A percentile compares a stretch with the other conserved stretches of the same genome.
Evolutionary conservation across 139 green algal genomes (phyloP).

Genomic region (Closterium sp.): DNA sequence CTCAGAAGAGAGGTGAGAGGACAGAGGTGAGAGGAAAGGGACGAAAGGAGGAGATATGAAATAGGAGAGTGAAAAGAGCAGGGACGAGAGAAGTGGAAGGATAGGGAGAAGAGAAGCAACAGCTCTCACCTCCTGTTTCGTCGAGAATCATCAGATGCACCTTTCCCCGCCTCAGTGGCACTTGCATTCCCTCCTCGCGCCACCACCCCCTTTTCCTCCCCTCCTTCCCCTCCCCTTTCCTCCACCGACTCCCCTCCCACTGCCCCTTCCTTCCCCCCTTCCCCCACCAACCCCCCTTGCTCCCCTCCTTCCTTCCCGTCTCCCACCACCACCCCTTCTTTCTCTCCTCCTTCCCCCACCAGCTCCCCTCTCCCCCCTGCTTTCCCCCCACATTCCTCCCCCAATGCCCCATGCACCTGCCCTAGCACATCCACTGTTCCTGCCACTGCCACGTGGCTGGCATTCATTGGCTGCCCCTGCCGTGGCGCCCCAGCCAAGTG

Average conservation of each 20-base stretch:
- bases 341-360: not conserved
- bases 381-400: not conserved
- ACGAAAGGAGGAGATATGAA: no score
- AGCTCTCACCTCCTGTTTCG: not conserved
- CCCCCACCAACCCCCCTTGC: not conserved
- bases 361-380: not conserved
- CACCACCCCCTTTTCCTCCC: no score
- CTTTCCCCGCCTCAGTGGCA: no score
- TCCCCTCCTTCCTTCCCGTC: no score
- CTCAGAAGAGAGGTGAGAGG: no score
- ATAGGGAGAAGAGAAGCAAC: no score
- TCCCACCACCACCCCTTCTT: not conserved
- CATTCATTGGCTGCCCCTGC: not conserved
- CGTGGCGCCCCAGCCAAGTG: not conserved
- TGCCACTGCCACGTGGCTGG: not conserved
- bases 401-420: not conserved
- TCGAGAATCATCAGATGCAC: not conserved
- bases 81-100: no score
- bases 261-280: not conserved
- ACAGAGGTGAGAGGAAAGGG: no score
- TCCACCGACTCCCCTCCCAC: no score
- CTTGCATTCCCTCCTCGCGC: no score
- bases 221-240: no score
- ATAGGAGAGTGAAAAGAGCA: no score
- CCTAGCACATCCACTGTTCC: not conserved